phyloP scores from a whole-genome alignment of 2,329 filamentous ascomycete species.

The Ceratocystis albifundus region DNA sequence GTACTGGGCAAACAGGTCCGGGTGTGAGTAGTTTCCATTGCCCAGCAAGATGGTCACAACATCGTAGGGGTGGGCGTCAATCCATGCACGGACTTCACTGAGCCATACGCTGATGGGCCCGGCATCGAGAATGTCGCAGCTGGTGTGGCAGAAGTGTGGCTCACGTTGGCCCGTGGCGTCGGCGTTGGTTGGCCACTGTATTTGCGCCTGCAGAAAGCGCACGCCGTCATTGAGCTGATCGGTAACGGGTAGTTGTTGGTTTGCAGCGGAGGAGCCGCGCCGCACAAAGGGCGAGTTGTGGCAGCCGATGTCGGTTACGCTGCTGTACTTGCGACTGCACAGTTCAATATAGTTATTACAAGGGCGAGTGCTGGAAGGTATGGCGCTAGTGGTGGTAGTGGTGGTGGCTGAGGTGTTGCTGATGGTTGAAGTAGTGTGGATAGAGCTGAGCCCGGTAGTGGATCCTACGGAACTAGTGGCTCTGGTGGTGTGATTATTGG shows the following conservation, averaged over 20 bases:
- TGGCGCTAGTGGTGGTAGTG: conserved; percentile 34
- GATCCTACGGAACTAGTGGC: conserved; percentile 32
- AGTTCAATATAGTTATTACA: conserved; percentile 74
- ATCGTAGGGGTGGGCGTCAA: conserved; percentile 67
- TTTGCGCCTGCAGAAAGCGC: conserved; percentile 52
- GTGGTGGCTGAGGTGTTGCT: conserved; percentile 36
- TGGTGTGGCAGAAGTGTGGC: conserved; percentile 73
- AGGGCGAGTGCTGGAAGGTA: conserved; percentile 58
- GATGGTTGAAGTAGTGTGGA: conserved; percentile 31
- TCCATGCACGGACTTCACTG: conserved; percentile 56
- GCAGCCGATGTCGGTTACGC: conserved; percentile 64
- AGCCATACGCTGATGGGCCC: conserved; percentile 70
- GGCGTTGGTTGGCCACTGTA: conserved; percentile 44
- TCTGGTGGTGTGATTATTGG: conserved; percentile 27
- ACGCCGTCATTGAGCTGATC: conserved; percentile 68
- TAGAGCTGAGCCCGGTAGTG: conserved; percentile 36
- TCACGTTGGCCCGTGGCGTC: conserved; percentile 33
- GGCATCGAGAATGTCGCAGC: conserved; percentile 68
- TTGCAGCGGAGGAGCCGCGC: conserved; percentile 59
- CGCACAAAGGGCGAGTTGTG: conserved; percentile 74
- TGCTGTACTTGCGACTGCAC: conserved; percentile 64
- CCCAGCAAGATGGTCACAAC: conserved; percentile 78
- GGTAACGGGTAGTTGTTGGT: conserved; percentile 57
- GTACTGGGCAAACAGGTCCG: conserved; percentile 52
- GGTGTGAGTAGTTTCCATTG: conserved; percentile 63